phyloP scores from a whole-genome alignment of 192 early-diverging fungal species.

The Funneliformis mosseae region DNA sequence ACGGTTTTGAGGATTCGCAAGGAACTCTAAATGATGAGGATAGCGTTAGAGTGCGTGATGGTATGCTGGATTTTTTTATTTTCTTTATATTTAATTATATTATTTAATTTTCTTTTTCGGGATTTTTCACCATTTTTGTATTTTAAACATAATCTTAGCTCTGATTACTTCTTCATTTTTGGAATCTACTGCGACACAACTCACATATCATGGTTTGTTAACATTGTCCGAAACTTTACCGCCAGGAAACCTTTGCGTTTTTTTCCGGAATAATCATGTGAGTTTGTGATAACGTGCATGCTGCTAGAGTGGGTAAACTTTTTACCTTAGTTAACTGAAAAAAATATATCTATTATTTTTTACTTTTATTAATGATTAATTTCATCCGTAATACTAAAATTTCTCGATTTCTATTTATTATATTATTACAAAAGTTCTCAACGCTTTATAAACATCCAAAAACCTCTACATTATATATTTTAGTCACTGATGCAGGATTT shows the following conservation, averaged over 20 bases:
- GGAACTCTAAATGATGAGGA: constrained; percentile 9
- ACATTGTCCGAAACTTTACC: constrained; percentile 66
- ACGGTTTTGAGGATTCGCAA: not conserved
- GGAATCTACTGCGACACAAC: constrained; percentile 72
- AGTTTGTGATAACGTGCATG: constrained; percentile 22
- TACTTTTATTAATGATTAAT: not conserved
- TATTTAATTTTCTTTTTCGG: too few species aligned
- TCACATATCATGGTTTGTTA: constrained; percentile 80
- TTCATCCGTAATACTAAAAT: not conserved
- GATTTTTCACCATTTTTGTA: not conserved
- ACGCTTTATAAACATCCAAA: constrained; percentile 65
- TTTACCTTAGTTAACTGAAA: not conserved
- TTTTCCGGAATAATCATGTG: constrained; percentile 95
- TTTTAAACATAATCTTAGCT: constrained; percentile 38
- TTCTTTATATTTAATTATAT: not conserved
- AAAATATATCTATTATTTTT: not conserved
- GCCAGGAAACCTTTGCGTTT: constrained; percentile 61
- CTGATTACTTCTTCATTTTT: constrained; percentile 73
- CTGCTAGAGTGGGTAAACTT: constrained; percentile 29
- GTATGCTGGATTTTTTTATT: constrained; percentile 25
- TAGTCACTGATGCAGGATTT: constrained; percentile 74
- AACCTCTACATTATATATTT: constrained; percentile 56
- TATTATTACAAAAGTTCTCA: constrained; percentile 56
- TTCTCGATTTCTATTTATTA: not conserved
- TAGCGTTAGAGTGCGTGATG: constrained; percentile 36